phyloP scores from a whole-genome alignment of 2,329 filamentous ascomycete genomes.

The Aspergillus jensenii region DNA sequence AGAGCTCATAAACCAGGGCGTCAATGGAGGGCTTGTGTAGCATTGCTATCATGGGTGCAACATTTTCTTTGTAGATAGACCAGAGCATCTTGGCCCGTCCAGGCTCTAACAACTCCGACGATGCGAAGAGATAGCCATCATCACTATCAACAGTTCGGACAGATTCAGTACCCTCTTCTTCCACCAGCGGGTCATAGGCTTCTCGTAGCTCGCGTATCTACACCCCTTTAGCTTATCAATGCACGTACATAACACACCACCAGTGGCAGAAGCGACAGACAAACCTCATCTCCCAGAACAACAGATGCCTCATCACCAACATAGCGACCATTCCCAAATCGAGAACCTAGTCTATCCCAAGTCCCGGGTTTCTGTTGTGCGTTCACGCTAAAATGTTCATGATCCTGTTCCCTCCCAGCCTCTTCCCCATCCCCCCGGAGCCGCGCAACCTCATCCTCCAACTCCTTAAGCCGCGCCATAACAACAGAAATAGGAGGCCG shows the following conservation, averaged over 20 bases:
- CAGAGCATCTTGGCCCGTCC: constrained; percentile 13
- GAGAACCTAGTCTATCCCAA: neutral
- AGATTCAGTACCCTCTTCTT: neutral
- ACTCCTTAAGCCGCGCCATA: constrained; percentile 13
- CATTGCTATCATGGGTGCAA: constrained; percentile 21
- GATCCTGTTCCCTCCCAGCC: neutral
- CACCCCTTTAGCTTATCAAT: neutral
- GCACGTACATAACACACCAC: neutral
- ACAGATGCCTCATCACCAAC: constrained; percentile 20
- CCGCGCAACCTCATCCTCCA: constrained; percentile 21
- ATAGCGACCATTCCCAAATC: constrained; percentile 15
- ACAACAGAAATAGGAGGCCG: constrained; percentile 21
- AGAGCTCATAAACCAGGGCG: neutral
- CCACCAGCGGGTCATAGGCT: neutral
- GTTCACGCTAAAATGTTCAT: neutral
- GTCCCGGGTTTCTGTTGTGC: neutral
- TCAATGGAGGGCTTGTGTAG: constrained; percentile 14
- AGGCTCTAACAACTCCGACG: no score
- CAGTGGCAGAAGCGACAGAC: neutral
- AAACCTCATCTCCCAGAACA: constrained; percentile 17
- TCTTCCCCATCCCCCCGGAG: constrained; percentile 9
- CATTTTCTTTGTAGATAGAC: constrained; percentile 18
- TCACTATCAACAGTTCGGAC: neutral
- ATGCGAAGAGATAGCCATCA: no score
- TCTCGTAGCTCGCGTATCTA: neutral